phyloP scores from a whole-genome alignment of 495 filamentous ascomycete species.

The Clavariopsis aquatica region DNA sequence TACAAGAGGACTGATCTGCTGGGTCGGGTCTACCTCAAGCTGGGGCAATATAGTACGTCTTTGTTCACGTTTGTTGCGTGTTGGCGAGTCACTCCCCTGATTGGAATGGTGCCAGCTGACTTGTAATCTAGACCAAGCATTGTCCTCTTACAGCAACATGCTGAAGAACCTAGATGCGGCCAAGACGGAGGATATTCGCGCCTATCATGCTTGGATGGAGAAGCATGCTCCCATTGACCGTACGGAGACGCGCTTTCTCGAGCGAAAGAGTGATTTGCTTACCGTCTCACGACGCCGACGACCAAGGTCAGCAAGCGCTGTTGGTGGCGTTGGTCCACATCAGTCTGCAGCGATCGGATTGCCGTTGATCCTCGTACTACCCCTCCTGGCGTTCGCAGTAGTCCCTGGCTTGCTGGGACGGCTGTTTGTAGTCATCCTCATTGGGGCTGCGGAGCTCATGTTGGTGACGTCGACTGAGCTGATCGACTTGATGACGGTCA shows the following conservation, averaged over 20 bases:
- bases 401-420: conserved; percentile 35
- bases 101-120: conserved; percentile 7
- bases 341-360: conserved; percentile 33
- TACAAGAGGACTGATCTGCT: conserved; percentile 71
- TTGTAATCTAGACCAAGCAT: conserved; percentile 60
- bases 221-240: conserved; percentile 62
- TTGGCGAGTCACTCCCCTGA: not conserved
- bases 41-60: conserved; percentile 79
- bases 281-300: conserved; percentile 21
- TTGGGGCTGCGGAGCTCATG: conserved; percentile 19
- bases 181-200: conserved; percentile 56
- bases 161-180: conserved; percentile 59
- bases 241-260: conserved; percentile 68
- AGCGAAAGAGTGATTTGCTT: conserved; percentile 63
- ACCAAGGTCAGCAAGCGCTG: conserved; percentile 20
- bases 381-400: conserved; percentile 34
- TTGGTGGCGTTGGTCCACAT: conserved; percentile 27
- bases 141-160: conserved; percentile 64
- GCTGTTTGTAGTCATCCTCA: conserved; percentile 35
- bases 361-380: conserved; percentile 30
- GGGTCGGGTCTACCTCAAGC: conserved; percentile 69
- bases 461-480: conserved; percentile 33
- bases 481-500: conserved; percentile 26
- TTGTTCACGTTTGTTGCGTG: not conserved
- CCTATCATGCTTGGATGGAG: conserved; percentile 68